Base-by-base conservation (phyloP, 495 filamentous ascomycete species). In the Bacidia rubella region DNA sequence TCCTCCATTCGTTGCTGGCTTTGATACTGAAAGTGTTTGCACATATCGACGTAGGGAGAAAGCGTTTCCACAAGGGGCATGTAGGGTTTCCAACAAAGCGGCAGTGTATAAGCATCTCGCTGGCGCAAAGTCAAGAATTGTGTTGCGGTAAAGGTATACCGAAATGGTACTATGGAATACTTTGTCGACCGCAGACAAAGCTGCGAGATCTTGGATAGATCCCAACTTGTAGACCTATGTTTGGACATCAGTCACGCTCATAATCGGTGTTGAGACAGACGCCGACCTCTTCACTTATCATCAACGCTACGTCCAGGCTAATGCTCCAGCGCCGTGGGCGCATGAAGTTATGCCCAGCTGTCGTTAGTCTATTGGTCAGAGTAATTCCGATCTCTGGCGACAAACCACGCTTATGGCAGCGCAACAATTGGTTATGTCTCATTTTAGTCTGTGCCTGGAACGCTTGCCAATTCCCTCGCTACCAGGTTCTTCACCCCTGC, bases 121-220 rank as follows among this genome's bases (percentile, higher is more conserved):
- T 5, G 15, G 2, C 7, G 17, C 51, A 21, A 53, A 53, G 23
- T 53, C 51, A 10, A 47, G 39, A 12, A 41, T 47, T 11, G 46
- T n/a, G 15, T 41, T 26, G n/a, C 51, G 22, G 27, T 55, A 55
- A 2, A 55, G 38, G 43, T 35, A 55, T 32, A 44, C 41, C 23
- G 10, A 24, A 12, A 35, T 22, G 7, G 47, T 46, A n/a, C 15
- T 32, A 12, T 55, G 21, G 44, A 47, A 49, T 11, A 49, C 7
- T 15, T 9, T 43, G 15, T 21, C 35, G 3, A 32, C 27, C 39
- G 9, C 12, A 11, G 47, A 26, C 5, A 49, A 21, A 15, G 46
- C 25, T 11, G 50, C 1, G 25, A 55, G 22, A 44, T 29, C 39
- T 24, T 23, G 10, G 25, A 5, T 32, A 41, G 2, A 22, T 11